Evolutionary conservation across 2,329 filamentous ascomycete genomes (phyloP).

Genomic region (Trichoderma arundinaceum): DNA sequence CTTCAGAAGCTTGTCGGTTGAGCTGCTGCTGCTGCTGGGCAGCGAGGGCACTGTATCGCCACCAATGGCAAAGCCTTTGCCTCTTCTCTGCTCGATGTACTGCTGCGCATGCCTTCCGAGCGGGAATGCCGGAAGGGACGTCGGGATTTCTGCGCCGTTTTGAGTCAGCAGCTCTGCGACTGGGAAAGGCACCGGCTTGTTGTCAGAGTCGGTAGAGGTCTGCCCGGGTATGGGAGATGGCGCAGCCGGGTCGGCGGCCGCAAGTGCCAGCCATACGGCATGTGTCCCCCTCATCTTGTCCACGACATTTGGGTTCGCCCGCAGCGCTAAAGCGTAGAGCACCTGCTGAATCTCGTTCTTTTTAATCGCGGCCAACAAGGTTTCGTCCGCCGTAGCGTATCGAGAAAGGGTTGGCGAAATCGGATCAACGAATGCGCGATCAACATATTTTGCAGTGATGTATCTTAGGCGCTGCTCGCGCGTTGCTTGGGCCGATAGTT

Average conservation of each 20-base stretch:
- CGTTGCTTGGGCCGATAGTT: slow-evolving; percentile 77
- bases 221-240: slow-evolving; percentile 61
- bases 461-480: slow-evolving; percentile 92
- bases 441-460: slow-evolving; percentile 93
- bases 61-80: slow-evolving; percentile 53
- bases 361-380: slow-evolving; percentile 89
- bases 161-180: slow-evolving; percentile 90
- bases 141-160: slow-evolving; percentile 88
- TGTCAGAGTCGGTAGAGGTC: slow-evolving; percentile 48
- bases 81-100: slow-evolving; percentile 81
- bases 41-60: slow-evolving; percentile 67
- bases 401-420: slow-evolving; percentile 76
- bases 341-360: slow-evolving; percentile 94
- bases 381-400: slow-evolving; percentile 82
- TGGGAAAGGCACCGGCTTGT: slow-evolving; percentile 74
- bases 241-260: slow-evolving; percentile 87
- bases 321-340: slow-evolving; percentile 84
- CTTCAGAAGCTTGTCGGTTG: slow-evolving; percentile 58
- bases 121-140: slow-evolving; percentile 77
- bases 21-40: slow-evolving; percentile 51
- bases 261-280: slow-evolving; percentile 86
- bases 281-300: slow-evolving; percentile 90
- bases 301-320: slow-evolving; percentile 82
- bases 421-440: slow-evolving; percentile 79
- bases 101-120: slow-evolving; percentile 79